phyloP scores from a whole-genome alignment of 768 basidiomycete species.

The Paxillus ammoniavirescens region DNA sequence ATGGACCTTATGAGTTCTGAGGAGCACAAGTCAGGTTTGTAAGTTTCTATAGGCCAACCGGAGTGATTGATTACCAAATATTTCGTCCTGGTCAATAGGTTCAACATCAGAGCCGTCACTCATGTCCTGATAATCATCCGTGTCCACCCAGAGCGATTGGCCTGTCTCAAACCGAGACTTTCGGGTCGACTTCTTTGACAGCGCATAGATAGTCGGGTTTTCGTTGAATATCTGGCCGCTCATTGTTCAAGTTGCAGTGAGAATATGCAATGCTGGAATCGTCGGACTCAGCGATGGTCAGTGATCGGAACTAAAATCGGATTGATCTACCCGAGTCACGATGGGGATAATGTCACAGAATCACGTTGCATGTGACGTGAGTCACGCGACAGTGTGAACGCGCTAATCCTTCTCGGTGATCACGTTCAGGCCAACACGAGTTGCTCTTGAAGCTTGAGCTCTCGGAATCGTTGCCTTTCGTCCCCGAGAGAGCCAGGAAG shows the following conservation, averaged over 20 bases:
- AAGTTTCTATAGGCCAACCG: neutral
- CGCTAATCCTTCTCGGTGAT: slow-evolving; percentile 22
- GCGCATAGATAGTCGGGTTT: slow-evolving; percentile 79
- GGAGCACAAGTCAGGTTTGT: neutral
- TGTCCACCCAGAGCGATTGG: slow-evolving; percentile 64
- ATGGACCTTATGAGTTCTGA: slow-evolving; percentile 89
- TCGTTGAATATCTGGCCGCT: slow-evolving; percentile 74
- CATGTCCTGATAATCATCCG: slow-evolving; percentile 38
- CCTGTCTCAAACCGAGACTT: slow-evolving; percentile 38
- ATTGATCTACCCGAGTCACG: slow-evolving; percentile 19
- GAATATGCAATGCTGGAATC: neutral
- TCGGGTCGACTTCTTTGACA: slow-evolving; percentile 46
- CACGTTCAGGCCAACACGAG: neutral
- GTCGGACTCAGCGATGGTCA: neutral
- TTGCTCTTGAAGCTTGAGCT: neutral
- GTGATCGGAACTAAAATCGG: neutral
- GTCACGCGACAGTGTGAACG: slow-evolving; percentile 6
- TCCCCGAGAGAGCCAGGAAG: neutral
- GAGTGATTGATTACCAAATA: slow-evolving; percentile 64
- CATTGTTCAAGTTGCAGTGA: slow-evolving; percentile 35
- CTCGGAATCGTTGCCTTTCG: neutral
- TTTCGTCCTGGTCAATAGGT: slow-evolving; percentile 87
- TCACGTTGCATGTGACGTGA: slow-evolving; percentile 20
- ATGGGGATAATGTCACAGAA: slow-evolving; percentile 11
- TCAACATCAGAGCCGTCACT: slow-evolving; percentile 44